Evolutionary conservation across 192 early-diverging fungal species (phyloP).

Genomic region (Coemansia sp.): DNA sequence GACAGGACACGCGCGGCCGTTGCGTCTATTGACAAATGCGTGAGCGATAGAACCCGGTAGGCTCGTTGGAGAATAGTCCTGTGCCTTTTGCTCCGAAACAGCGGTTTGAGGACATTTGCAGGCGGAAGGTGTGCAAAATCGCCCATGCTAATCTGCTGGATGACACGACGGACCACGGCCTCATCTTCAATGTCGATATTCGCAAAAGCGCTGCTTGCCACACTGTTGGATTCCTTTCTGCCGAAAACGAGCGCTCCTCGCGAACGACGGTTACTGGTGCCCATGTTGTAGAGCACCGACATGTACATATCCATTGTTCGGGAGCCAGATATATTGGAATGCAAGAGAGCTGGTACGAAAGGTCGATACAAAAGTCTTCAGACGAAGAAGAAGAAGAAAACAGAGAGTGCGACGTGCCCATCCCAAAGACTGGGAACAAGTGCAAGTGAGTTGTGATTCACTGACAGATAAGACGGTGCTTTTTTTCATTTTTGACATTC

Average conservation of each 20-base stretch:
- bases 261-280: background rate
- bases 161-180: constrained; percentile 11
- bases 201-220: background rate
- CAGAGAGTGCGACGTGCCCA: background rate
- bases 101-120: constrained; percentile 20
- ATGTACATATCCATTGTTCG: constrained; percentile 27
- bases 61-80: constrained; percentile 9
- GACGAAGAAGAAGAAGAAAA: background rate
- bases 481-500: background rate
- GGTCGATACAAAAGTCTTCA: background rate
- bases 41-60: constrained; percentile 17
- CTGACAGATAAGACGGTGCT: background rate
- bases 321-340: background rate
- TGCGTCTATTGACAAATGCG: constrained; percentile 21
- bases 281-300: constrained; percentile 26
- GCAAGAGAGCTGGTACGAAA: background rate
- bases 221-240: background rate
- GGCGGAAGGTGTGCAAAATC: constrained; percentile 39
- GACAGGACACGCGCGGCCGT: constrained; percentile 26
- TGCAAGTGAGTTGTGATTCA: too few species aligned
- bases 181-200: constrained; percentile 17
- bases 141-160: constrained; percentile 25
- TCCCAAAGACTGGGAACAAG: background rate
- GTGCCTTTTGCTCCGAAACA: constrained; percentile 19
- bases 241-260: constrained; percentile 11